A percentile compares a stretch with the other conserved stretches of the same genome.
These are phyloP conservation scores for Durotheca rogersii DNA, from an alignment of 495 filamentous ascomycete species.

Conservation along the genomic window DNA sequence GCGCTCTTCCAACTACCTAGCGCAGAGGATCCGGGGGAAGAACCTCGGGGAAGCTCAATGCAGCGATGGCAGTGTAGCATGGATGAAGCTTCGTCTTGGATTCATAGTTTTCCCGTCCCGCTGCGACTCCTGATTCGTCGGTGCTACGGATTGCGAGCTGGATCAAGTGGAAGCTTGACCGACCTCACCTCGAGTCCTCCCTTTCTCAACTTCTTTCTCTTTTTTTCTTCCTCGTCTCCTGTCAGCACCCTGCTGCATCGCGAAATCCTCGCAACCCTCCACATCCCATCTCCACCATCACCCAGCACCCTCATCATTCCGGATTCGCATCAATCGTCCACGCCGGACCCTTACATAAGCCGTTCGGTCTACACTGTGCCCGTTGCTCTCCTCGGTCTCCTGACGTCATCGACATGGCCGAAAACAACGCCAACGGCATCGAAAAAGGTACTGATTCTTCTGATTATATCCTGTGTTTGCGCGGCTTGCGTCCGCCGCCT, in stretches of 20 bases:
- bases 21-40: too few species aligned
- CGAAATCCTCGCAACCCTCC: conserved; percentile 1
- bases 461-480: background rate
- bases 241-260: conserved; percentile 15
- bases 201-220: conserved; percentile 18
- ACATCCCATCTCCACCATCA: conserved; percentile 13
- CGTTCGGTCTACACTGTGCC: conserved; percentile 13
- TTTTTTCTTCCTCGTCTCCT: conserved; percentile 14
- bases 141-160: conserved; percentile 32
- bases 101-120: conserved; percentile 40
- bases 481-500: conserved; percentile 17
- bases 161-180: conserved; percentile 31
- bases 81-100: conserved; percentile 24
- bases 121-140: conserved; percentile 36
- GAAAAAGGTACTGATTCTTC: conserved; percentile 41
- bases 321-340: conserved; percentile 1
- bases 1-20: too few species aligned
- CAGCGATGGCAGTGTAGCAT: background rate
- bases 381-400: conserved; percentile 13
- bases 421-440: conserved; percentile 39
- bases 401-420: conserved; percentile 51
- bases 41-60: too few species aligned
- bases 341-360: background rate
- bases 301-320: conserved; percentile 2
- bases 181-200: conserved; percentile 36